Evolutionary conservation across 345 rosid species (phyloP), one percentile per base, ranked within the genome.

Genomic region (Balakata baccata): DNA sequence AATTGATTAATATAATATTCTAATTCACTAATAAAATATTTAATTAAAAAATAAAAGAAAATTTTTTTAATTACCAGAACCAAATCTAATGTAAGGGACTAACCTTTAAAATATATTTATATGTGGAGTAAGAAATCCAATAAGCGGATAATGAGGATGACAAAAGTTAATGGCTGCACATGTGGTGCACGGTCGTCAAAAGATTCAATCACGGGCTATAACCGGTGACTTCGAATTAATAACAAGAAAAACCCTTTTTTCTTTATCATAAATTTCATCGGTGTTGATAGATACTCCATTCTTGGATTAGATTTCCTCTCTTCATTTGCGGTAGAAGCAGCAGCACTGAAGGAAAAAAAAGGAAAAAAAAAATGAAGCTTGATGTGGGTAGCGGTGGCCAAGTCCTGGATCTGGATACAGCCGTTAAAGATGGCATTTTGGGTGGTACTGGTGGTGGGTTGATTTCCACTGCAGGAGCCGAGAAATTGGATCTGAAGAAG

Each of bases 401-500:
- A 38, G 76, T 86, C 64, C 72, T 88, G 83, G 94, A 90, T 88
- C 88, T 90, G 70, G 85, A 85, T 39, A 85, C 94, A 5, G 92
- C 90, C 3, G 87, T 88, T 41, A 89, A 88, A 82, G 90, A 84
- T 78, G 94, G 92, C 52, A 86, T 90, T 81, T 78, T 90, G 64
- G 87, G 90, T 1, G 87, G 88, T 12, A 83, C 58, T 71, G 74
- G 86, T 49, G 85, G 80, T 11, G 86, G 75, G 16, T 69, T 79
- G 37, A 54, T 81, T 72, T 81, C 79, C 60, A 74, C 68, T 45
- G 76, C 51, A 9, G 79, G 59, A 11, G 79, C 74, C 22, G 89
- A 85, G 82, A 88, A 84, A 76, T 69, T 88, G 80, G 92, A 90
- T 90, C 89, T 88, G 78, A 85, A 79, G 77, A 84, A 78, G 80